These are phyloP conservation scores for Urostyla sp. DNA, from an alignment of 73 alveolate species.

Conservation along the genomic window DNA sequence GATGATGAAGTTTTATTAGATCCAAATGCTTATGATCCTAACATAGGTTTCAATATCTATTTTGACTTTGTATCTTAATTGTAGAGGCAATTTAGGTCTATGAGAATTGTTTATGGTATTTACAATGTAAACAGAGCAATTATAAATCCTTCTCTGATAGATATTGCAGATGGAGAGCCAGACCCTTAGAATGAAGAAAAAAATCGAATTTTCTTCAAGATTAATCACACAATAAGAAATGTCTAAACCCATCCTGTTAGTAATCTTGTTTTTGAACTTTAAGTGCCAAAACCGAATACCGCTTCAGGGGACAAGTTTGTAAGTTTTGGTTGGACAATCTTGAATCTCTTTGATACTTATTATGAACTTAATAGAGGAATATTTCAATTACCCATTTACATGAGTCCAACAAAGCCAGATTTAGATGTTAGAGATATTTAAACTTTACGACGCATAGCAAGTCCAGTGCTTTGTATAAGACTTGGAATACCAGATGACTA, in stretches of 20 bases:
- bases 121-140: slow-evolving; percentile 51
- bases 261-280: slow-evolving; percentile 77
- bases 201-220: slow-evolving; percentile 73
- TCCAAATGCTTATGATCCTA: slow-evolving; percentile 53
- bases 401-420: slow-evolving; percentile 80
- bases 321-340: slow-evolving; percentile 88
- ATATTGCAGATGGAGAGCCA: slow-evolving; percentile 69
- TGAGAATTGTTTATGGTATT: slow-evolving; percentile 37
- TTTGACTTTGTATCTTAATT: slow-evolving; percentile 79
- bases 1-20: background rate
- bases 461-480: slow-evolving; percentile 73
- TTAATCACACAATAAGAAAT: slow-evolving; percentile 52
- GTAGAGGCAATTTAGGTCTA: slow-evolving; percentile 66
- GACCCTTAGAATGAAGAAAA: slow-evolving; percentile 73
- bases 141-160: slow-evolving; percentile 75
- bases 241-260: slow-evolving; percentile 84
- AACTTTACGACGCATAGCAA: slow-evolving; percentile 74
- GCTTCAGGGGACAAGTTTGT: slow-evolving; percentile 20
- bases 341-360: slow-evolving; percentile 81
- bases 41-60: slow-evolving; percentile 68
- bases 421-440: slow-evolving; percentile 77
- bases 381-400: slow-evolving; percentile 81
- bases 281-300: slow-evolving; percentile 68
- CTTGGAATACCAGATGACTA: slow-evolving; percentile 82
- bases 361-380: slow-evolving; percentile 75